These are phyloP conservation scores for Chrysosporium queenslandicum DNA, from an alignment of 2,329 filamentous ascomycete genomes.

Conservation along the genomic window DNA sequence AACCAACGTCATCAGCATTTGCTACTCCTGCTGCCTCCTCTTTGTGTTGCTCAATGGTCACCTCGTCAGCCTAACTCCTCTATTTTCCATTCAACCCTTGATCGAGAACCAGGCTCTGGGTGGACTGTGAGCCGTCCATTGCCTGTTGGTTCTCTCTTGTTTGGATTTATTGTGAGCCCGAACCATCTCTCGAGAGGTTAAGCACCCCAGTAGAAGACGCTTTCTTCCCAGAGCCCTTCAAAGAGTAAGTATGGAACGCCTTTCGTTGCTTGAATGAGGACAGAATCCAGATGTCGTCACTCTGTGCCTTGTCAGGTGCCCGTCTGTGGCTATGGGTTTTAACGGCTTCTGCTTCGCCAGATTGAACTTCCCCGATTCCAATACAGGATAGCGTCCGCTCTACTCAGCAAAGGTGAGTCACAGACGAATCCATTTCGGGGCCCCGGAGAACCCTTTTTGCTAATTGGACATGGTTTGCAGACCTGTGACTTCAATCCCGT, in stretches of 20 bases:
- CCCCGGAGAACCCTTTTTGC: not conserved
- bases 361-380: not conserved
- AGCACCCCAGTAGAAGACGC: not conserved
- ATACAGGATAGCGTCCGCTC: conserved; percentile 2
- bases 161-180: not conserved
- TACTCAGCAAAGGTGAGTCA: conserved; percentile 6
- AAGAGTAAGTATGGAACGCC: not conserved
- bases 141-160: not conserved
- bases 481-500: conserved; percentile 13
- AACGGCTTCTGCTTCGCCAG: not conserved
- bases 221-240: not conserved
- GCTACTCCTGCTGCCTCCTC: not conserved
- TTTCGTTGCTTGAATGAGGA: not conserved
- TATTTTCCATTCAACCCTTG: not conserved
- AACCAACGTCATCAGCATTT: not conserved
- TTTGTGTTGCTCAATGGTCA: not conserved
- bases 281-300: no score
- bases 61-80: not conserved
- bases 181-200: not conserved
- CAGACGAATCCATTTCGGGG: not conserved
- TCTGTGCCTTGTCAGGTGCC: not conserved
- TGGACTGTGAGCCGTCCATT: not conserved
- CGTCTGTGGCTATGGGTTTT: no score
- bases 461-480: conserved; percentile 10
- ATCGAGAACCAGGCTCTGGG: not conserved